Percentiles rank a stretch among this genome's conserved stretches.
These are phyloP conservation scores for Lactarius hengduanensis DNA, from an alignment of 768 basidiomycete species.

Conservation along the genomic window DNA sequence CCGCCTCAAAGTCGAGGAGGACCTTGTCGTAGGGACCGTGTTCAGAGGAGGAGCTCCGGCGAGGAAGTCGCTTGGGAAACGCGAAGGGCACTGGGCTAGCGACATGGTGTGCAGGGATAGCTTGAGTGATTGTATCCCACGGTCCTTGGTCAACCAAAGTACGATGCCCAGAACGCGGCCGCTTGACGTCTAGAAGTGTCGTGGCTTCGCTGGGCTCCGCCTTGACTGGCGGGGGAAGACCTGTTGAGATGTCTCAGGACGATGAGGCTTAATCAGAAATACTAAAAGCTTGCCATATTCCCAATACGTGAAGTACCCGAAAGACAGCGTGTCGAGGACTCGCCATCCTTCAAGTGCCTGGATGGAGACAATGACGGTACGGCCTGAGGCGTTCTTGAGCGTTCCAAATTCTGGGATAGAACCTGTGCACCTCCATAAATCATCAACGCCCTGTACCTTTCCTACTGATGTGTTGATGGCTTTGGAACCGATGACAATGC, in stretches of 20 bases:
- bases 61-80: constrained; percentile 16
- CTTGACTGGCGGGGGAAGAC: background rate
- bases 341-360: constrained; percentile 59
- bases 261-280: background rate
- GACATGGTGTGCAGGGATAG: background rate
- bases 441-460: constrained; percentile 48
- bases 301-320: constrained; percentile 72
- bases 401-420: constrained; percentile 54
- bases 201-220: background rate
- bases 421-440: constrained; percentile 65
- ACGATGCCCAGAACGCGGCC: background rate
- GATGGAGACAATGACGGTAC: constrained; percentile 55
- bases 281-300: constrained; percentile 39
- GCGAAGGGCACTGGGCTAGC: background rate
- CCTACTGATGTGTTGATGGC: constrained; percentile 67
- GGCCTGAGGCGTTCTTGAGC: constrained; percentile 36
- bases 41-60: constrained; percentile 33
- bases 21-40: constrained; percentile 47
- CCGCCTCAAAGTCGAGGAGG: constrained; percentile 58
- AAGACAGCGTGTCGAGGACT: constrained; percentile 59
- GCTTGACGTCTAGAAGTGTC: background rate
- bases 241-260: constrained; percentile 8
- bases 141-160: background rate
- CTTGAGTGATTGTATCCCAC: background rate
- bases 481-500: constrained; percentile 70